Evolutionary conservation across 2,329 filamentous ascomycete species (phyloP).

Genomic region (Pyricularia sp.): DNA sequence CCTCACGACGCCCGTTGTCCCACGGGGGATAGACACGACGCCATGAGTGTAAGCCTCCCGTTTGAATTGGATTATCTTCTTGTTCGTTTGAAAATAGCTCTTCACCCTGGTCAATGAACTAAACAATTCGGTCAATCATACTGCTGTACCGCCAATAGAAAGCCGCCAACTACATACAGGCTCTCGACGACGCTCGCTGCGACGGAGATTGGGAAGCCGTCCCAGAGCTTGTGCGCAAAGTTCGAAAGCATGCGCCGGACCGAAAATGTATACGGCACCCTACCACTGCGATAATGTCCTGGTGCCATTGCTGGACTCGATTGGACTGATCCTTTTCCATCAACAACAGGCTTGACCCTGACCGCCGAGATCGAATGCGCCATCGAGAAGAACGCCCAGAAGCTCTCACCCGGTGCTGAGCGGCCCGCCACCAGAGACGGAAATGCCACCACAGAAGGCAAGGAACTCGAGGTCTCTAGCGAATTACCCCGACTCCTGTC

Average conservation of each 20-base stretch:
- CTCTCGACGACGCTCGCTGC: constrained; percentile 79
- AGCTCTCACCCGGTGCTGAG: constrained; percentile 23
- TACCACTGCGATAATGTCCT: constrained; percentile 8
- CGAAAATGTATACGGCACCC: constrained; percentile 62
- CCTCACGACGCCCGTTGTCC: neutral
- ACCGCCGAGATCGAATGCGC: constrained; percentile 61
- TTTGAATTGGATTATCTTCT: neutral
- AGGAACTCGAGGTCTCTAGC: constrained; percentile 33
- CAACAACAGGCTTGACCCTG: constrained; percentile 51
- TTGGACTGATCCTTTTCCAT: constrained; percentile 10
- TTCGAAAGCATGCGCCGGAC: constrained; percentile 85
- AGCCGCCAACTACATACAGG: constrained; percentile 69
- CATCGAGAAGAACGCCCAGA: constrained; percentile 46
- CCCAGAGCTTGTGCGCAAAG: constrained; percentile 82
- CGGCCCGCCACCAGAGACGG: constrained; percentile 31
- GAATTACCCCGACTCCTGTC: constrained; percentile 41
- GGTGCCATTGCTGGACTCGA: constrained; percentile 10
- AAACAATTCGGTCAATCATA: neutral
- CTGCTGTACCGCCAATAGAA: constrained; percentile 36
- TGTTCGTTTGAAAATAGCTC: neutral
- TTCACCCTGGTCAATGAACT: neutral
- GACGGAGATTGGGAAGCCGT: constrained; percentile 80
- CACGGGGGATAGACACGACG: neutral
- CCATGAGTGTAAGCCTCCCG: constrained; percentile 5
- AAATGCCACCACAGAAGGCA: constrained; percentile 26